Evolutionary conservation across 2,329 filamentous ascomycete species (phyloP), one percentile per base, ranked within the genome.

Genomic region (Penicillium sp.): DNA sequence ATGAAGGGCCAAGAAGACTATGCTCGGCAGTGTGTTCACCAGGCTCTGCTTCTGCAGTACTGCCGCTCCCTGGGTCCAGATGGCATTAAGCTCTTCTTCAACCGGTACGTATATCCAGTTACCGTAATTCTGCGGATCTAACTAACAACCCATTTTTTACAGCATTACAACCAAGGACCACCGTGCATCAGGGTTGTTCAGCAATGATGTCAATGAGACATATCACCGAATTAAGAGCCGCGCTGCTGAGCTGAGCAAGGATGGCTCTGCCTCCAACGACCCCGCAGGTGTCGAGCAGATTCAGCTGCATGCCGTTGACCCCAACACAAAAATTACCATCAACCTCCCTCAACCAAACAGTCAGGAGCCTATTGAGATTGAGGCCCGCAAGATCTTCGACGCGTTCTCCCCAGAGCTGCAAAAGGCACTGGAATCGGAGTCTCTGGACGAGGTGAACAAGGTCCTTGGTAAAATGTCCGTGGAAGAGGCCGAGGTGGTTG

Each of bases 221-320:
- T 97, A 96, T 75, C 81, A 82, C 68, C 86, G 88, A 53, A 98
- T 99, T 74, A 87, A 86, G 68, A 87, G 82, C 26, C 86, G 95
- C 48, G 87, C 90, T 1, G 82, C 83, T 7, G 90, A 96, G 74
- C 88, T 96, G 62, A 81, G 80, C 41, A 84, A 84, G 61, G 82
- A 89, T 65, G 76, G 80, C 56, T 77, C 81, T 45, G 81, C 78
- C 6, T 80, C 80, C 21, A 73, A 75, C 45, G 79, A 79, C 8
- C 76, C 77, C 2, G 85, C 82, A 24, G 91, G 89, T 21, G 89
- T 96, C 10, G 95, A 99, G 79, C 93, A 97, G 75, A 99, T 99
- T 65, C 96, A 99, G 76, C 83, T 99, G 47, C 95, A 99, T 72
- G 93, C 95, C 14, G 93, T 99, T 11, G 92, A 97, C 73, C 93